Base-by-base conservation (phyloP, 2,329 filamentous ascomycete species). In the Fusarium xyrophilum region DNA sequence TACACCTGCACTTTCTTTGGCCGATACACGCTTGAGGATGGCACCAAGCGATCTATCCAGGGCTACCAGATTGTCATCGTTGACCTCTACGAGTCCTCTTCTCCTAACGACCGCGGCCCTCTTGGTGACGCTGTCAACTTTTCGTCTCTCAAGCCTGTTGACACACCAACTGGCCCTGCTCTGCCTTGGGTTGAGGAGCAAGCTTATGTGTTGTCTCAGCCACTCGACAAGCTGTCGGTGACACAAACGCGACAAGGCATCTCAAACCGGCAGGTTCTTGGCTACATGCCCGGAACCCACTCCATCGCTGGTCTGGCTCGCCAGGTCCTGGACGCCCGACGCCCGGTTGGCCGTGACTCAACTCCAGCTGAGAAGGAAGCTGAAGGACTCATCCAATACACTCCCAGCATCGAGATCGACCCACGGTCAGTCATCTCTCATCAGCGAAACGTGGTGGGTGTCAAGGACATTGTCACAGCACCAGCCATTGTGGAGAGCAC, bases 191-290 rank as follows among this genome's bases (percentile, higher is more conserved):
- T 93, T 6, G 82, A 93, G 30, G 90, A 91, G 3, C 93, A 97
- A 78, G 87, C 92, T 2, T 98, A 90, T 77, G 84, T 97, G 67
- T 87, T 97, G 65, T 88, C 91, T 1, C 89, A 92, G 62, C 87
- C 91, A n/a, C 89, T 98, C 63, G 88, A 88, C 19, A 86, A 90
- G 53, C 88, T 99, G 76, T 85, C 92, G 1, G 92, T 97, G 19
- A 96, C 94, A 0, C 90, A 94, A 76, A 99, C 96, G 1, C 87
- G 91, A 30, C 96, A 99, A 81, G 96, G 96, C 32, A 97, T 99
- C 75, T 92, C 93, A 2, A 91, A 89, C 42, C 89, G 93, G 19
- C 89, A 95, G 70, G 83, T 99, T 5, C 85, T 99, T 15, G 93
- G 91, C 46, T 91, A 91, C 39, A 83, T 97, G 4, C 88, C 93